Percentiles rank a stretch among this genome's conserved stretches.
These are phyloP conservation scores for Seiridium unicorne DNA, from an alignment of 2,329 filamentous ascomycete species.

Conservation along the genomic window DNA sequence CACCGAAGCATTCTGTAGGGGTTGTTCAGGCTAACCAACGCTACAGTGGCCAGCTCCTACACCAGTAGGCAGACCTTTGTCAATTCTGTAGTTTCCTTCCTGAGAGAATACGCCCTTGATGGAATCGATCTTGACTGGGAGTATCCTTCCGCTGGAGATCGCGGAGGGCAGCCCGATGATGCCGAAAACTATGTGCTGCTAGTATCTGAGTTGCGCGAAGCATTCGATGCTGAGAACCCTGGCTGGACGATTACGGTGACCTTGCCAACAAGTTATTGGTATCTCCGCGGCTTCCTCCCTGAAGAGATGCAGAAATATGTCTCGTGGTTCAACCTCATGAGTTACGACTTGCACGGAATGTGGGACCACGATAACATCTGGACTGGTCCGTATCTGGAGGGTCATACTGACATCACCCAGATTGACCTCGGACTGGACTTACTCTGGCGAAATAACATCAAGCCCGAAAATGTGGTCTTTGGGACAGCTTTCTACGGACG, in stretches of 20 bases:
- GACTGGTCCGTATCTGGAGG: not conserved
- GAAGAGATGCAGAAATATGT: not conserved
- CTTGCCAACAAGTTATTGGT: conserved; percentile 17
- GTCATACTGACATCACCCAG: conserved; percentile 5
- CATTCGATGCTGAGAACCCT: conserved; percentile 11
- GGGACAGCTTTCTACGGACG: conserved; percentile 8
- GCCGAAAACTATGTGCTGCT: conserved; percentile 23
- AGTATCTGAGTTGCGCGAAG: conserved; percentile 8
- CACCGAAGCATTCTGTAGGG: too few relatives aligned
- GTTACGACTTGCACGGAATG: conserved; percentile 2
- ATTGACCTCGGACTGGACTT: not conserved
- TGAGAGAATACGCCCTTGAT: conserved; percentile 17
- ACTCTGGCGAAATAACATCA: conserved; percentile 1
- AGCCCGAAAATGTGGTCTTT: conserved; percentile 1
- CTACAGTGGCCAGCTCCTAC: conserved; percentile 15
- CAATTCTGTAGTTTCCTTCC: conserved; percentile 17
- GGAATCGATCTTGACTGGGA: conserved; percentile 6
- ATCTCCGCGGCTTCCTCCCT: conserved; percentile 27
- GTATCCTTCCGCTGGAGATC: conserved; percentile 10
- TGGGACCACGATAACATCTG: not conserved
- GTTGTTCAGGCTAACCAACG: too few relatives aligned
- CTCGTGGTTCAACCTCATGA: conserved; percentile 3
- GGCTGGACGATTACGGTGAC: conserved; percentile 10
- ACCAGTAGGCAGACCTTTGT: conserved; percentile 18
- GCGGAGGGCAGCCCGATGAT: conserved; percentile 18